These are phyloP conservation scores for Calonectria ilicicola DNA, from an alignment of 2,329 filamentous ascomycete species.

Conservation along the genomic window DNA sequence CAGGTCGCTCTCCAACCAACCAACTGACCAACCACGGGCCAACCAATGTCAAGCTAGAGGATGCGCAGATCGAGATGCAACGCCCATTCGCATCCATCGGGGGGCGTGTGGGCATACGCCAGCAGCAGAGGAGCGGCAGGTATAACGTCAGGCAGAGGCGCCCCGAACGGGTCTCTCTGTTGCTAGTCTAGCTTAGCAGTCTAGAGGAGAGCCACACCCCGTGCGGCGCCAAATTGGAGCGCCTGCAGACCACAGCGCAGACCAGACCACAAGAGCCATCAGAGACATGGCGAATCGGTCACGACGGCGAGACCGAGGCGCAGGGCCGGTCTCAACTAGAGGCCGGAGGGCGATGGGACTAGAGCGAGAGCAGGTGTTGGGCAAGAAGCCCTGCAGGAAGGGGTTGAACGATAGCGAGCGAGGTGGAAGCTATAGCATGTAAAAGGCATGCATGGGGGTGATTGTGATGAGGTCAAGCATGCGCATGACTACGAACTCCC, in stretches of 20 bases:
- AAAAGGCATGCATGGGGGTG: background rate
- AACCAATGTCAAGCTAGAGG: slow-evolving; percentile 1
- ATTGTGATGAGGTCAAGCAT: background rate
- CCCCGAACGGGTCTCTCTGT: background rate
- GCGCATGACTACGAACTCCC: background rate
- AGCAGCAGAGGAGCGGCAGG: background rate
- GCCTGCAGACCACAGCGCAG: slow-evolving; percentile 28
- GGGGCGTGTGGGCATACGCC: background rate
- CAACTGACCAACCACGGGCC: slow-evolving; percentile 2
- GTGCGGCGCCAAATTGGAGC: background rate
- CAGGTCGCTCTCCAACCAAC: slow-evolving; percentile 9
- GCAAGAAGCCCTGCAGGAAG: slow-evolving; percentile 11
- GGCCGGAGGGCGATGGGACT: slow-evolving; percentile 9
- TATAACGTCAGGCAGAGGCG: slow-evolving; percentile 4
- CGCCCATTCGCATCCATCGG: background rate
- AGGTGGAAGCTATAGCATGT: background rate
- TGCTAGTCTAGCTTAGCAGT: background rate
- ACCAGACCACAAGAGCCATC: background rate
- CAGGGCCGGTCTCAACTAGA: slow-evolving; percentile 10
- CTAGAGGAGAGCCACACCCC: background rate
- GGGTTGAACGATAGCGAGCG: slow-evolving; percentile 3
- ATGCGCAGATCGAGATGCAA: slow-evolving; percentile 10
- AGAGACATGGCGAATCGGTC: slow-evolving; percentile 27
- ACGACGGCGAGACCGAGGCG: slow-evolving; percentile 35
- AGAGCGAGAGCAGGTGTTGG: slow-evolving; percentile 8